A percentile compares a stretch with the other conserved stretches of the same genome.
These are phyloP conservation scores for Athelia sp. DNA, from an alignment of 1,284 basidiomycete genomes.

Conservation along the genomic window DNA sequence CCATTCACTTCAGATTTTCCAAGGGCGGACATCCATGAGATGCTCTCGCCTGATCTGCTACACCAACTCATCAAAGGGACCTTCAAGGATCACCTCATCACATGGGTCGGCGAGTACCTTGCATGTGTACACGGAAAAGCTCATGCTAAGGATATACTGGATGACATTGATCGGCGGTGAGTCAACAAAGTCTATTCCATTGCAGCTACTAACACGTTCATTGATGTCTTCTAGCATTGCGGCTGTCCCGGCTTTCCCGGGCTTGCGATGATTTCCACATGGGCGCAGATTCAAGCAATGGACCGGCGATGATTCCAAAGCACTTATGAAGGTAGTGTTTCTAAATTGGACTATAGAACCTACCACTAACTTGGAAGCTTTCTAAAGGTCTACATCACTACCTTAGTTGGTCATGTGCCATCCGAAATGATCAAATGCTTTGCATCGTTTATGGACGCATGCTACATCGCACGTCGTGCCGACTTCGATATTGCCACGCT, in stretches of 20 bases:
- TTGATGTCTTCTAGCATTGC: conserved; percentile 6
- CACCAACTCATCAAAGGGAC: conserved; percentile 1
- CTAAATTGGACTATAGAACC: background rate
- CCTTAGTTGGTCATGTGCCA: too few relatives aligned
- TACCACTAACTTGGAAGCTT: background rate
- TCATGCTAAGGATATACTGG: conserved; percentile 10
- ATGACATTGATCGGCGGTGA: conserved; percentile 14
- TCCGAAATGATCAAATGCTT: too few relatives aligned
- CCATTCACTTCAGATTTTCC: conserved; percentile 1
- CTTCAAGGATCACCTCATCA: conserved; percentile 16
- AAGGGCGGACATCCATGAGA: background rate
- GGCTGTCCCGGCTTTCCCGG: conserved; percentile 6
- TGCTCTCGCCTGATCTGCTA: background rate
- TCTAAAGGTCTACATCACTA: background rate
- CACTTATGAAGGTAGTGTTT: conserved; percentile 10
- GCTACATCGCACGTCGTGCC: too few relatives aligned
- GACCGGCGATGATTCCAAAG: conserved; percentile 14
- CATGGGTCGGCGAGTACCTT: conserved; percentile 12
- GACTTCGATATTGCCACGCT: too few relatives aligned
- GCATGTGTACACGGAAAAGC: conserved; percentile 5
- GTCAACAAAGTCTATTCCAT: background rate
- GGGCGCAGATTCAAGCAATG: conserved; percentile 11
- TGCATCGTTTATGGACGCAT: too few relatives aligned
- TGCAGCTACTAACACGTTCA: background rate
- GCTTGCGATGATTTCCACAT: conserved; percentile 10